Evolutionary conservation across 805 yeast genomes (phyloP), one percentile per base, ranked within the genome.

Genomic region (Candida sphagnicola): DNA sequence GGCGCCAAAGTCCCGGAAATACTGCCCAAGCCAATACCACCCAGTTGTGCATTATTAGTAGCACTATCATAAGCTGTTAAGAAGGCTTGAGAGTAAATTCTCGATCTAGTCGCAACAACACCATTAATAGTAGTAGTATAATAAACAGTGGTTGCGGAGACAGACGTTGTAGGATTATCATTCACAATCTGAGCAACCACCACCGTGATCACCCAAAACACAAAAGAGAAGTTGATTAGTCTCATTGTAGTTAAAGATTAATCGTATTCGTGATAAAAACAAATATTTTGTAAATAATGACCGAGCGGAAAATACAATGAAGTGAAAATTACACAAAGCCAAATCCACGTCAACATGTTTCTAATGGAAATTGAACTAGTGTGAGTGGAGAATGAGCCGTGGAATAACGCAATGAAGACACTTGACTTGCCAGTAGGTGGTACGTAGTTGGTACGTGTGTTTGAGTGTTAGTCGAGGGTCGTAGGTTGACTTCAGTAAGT

Each of bases 81-180:
- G 37, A 65, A 64, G 3, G 50, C 31, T 44, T 65, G 70, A 11
- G 34, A 18, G 43, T 43, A 65, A 12, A 42, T 31, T 2, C 61
- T 45, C 26, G 48, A 43, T 14, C 57, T 47, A 23, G 59, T 61
- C 4, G 55, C 46, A 6, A 51, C 37, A 12, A 40, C 51, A 2
- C 73, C 72, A 25, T 53, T 45, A 3, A 51, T 44, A 8, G 72
- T 67, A 18, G 53, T 37, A 11, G 74, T 68, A 19, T 58, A 50
- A 56, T 60, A 67, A 4, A 59, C 61, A 12, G 59, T 54, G 29
- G 73, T 67, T 36, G n/a, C 40, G 13, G 28, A 44, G 30, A 4
- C 31, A 10, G 59, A 39, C 5, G 50, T 39, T 33, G 56, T 35
- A 18, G 24, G 38, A 8, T 38, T 49, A 34, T 35, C 41, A 19